Conservation (phyloP, 2,329 filamentous ascomycete species). For the Xylogone sp. region DNA sequence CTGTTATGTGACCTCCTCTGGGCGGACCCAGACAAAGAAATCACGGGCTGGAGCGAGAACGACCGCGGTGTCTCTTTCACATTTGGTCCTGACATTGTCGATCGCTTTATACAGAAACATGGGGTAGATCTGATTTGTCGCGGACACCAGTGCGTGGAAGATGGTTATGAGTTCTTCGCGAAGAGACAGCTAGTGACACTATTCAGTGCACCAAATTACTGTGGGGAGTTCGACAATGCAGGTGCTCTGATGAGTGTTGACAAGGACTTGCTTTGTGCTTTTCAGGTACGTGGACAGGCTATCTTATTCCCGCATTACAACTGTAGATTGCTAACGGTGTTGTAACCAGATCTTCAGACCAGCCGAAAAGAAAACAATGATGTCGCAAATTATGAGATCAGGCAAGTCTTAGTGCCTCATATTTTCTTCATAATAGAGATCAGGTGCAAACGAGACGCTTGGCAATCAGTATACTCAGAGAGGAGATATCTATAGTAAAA, state of each 20-base stretch:
- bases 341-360: constrained; percentile 84
- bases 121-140: constrained; percentile 99
- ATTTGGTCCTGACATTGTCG: constrained; percentile 95
- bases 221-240: constrained; percentile 98
- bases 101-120: constrained; percentile 95
- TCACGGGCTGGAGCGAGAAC: constrained; percentile 98
- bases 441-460: too few species aligned
- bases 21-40: constrained; percentile 99
- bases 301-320: too few species aligned
- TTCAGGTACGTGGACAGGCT: constrained; percentile 73
- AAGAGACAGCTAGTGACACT: constrained; percentile 96
- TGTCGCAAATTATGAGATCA: too few species aligned
- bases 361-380: constrained; percentile 99
- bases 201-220: constrained; percentile 98
- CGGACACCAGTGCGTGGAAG: constrained; percentile 97
- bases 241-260: constrained; percentile 99
- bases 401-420: too few species aligned
- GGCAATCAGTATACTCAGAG: too few species aligned
- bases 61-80: constrained; percentile 98
- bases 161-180: constrained; percentile 99
- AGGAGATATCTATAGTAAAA: too few species aligned
- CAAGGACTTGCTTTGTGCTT: constrained; percentile 95
- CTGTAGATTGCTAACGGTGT: constrained; percentile 21
- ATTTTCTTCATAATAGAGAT: too few species aligned
- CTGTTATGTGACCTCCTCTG: constrained; percentile 95